Base-by-base conservation (phyloP, 495 filamentous ascomycete genomes). In the Hypoxylon perforatum region DNA sequence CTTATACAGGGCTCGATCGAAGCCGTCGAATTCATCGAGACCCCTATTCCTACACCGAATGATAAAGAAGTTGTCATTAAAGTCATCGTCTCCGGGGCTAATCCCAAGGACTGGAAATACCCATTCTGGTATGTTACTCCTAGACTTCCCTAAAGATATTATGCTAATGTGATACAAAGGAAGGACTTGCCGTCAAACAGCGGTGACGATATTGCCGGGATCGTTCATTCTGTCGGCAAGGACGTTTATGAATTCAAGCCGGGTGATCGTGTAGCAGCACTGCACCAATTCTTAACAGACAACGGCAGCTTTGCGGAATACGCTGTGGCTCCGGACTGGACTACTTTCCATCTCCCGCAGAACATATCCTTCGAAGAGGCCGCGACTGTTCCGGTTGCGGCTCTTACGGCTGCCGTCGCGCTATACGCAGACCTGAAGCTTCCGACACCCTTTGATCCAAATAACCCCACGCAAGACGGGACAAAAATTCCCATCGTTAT, bases 61-160 rank as follows among this genome's bases (percentile, higher is more conserved):
- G 58, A 53, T 14, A 90, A 90, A 66, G 85, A 90, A 3, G 22
- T 64, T 4, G 61, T 58, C 4, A 65, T 70, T n/a, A 61, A 65
- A 30, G 67, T 65, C 18, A 14, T 57, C 7, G 69, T 70, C 33
- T 62, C 62, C 25, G 51, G 62, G 33, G 65, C 63, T n/a, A 73
- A 77, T 47, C 74, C 74, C 9, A 76, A 76, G 46, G 72, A 75
- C 55, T 76, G 72, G 74, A 76, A 75, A 58, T 39, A 53, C 14
- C 38, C 49, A 12, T 25, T 17, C 25, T 61, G 58, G 58, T 61
- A 46, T 8, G 14, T 9, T 15, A 6, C 33, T 2, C 12, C 28
- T 63, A 11, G 28, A 18, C 10, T 4, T 2, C 17, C 41, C 10
- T 15, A 5, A 8, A 44, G 18, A 47, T 45, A 47, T 45, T 8